These are phyloP conservation scores for Salix caprea DNA, from an alignment of 345 rosid species.

Conservation along the genomic window DNA sequence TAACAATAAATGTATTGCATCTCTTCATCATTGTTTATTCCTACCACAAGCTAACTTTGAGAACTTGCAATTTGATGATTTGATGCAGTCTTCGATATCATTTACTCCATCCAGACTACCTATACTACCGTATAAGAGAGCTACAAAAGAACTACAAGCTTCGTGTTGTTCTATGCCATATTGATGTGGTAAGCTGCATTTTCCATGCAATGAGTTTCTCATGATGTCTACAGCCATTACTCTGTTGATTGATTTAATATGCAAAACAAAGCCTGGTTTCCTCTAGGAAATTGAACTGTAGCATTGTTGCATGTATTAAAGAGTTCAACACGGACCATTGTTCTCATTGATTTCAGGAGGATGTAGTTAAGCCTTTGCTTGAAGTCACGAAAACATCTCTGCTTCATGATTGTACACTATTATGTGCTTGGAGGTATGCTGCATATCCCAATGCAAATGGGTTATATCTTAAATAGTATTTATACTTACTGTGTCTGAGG, in stretches of 20 bases:
- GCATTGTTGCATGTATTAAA: not conserved
- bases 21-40: not conserved
- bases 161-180: conserved; percentile 80
- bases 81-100: conserved; percentile 80
- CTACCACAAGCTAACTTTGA: not conserved
- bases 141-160: conserved; percentile 82
- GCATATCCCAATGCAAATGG: not conserved
- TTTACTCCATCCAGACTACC: conserved; percentile 85
- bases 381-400: conserved; percentile 76
- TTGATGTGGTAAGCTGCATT: conserved; percentile 68
- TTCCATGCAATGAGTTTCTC: conserved; percentile 1
- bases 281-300: not conserved
- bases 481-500: not conserved
- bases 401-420: conserved; percentile 84
- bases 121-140: conserved; percentile 87
- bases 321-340: not conserved
- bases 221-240: not conserved
- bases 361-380: conserved; percentile 70
- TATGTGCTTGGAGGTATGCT: conserved; percentile 81
- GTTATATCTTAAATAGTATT: not conserved
- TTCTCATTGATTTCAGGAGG: conserved; percentile 50
- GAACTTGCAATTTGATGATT: conserved; percentile 21
- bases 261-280: not conserved
- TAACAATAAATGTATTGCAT: not conserved
- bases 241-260: not conserved